Evolutionary conservation across 371 early-diverging fungal species (phyloP), one percentile per base, ranked within the genome.

Genomic region (Globomyces sp.): DNA sequence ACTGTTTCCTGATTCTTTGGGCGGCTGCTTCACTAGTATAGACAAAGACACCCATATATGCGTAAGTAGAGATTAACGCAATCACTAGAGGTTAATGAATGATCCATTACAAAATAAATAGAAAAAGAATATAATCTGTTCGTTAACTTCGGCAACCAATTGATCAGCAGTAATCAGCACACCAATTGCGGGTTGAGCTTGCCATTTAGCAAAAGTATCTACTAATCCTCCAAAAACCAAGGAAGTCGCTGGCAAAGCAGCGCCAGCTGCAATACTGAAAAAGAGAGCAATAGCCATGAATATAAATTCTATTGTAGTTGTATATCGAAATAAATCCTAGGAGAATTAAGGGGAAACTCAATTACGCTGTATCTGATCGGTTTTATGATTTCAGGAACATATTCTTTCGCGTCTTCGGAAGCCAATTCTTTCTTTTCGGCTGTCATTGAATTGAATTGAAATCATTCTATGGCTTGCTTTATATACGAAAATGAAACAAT

Each of bases 41-140:
- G 24, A 74, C 71, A 57, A 64, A 74, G 2, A 65, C 67, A 5
- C 78, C 67, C 84, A 80, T 78, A 45, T 77, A 80, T 11, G 68
- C 61, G 65, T 86, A 84, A 34, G 81, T 74, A 6, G 71, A 65
- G 24, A 81, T 53, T 60, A 81, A 77, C 67, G 79, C 76, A 65
- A 77, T 75, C 55, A 74, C 63, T 64, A 55, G 57, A 65, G 45
- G 66, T 60, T 40, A 50, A 3, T 55, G 4, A 39, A 55, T 37
- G 4, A 4, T 8, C 8, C 2, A 4, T 37, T 43, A 45, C 52
- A 69, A 43, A 81, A 83, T 37, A 85, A 70, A 55, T 77, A 76
- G 40, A 83, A 68, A 67, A 78, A 78, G 44, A 65, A 57, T 37
- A 76, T 62, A 8, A 71, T 64, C 4, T 64, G 69, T 44, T n/a